Evolutionary conservation across 2,329 filamentous ascomycete species (phyloP).

Genomic region (Botrytis hyacinthi): DNA sequence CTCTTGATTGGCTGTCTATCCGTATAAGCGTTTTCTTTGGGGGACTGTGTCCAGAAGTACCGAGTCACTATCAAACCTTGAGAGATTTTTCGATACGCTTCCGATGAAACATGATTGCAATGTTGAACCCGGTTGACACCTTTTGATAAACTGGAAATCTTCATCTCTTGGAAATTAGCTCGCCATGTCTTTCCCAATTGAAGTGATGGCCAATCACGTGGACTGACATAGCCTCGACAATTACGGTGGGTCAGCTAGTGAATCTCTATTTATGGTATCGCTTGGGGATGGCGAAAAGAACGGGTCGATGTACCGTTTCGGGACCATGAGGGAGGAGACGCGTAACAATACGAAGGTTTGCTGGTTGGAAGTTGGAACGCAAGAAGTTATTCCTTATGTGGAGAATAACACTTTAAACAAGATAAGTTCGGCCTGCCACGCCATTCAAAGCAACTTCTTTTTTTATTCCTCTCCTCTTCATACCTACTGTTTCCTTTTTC

Average conservation of each 20-base stretch:
- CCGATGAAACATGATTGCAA: background rate
- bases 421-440: constrained; percentile 20
- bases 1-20: background rate
- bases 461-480: background rate
- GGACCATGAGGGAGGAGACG: constrained; percentile 3
- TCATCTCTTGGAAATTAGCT: constrained; percentile 8
- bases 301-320: background rate
- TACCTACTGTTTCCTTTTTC: background rate
- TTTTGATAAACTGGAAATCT: background rate
- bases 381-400: constrained; percentile 6
- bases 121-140: background rate
- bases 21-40: background rate
- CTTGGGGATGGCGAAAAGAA: background rate
- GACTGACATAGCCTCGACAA: background rate
- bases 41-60: background rate
- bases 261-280: constrained; percentile 17
- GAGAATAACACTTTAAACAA: background rate
- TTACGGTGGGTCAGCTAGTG: constrained; percentile 8
- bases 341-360: constrained; percentile 6
- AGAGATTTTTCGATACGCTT: background rate
- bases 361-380: constrained; percentile 13
- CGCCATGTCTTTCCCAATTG: background rate
- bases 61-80: background rate
- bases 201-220: background rate
- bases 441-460: background rate